Evolutionary conservation across 306 rosid genomes (phyloP).

Genomic region (Cucurbita moschata): DNA sequence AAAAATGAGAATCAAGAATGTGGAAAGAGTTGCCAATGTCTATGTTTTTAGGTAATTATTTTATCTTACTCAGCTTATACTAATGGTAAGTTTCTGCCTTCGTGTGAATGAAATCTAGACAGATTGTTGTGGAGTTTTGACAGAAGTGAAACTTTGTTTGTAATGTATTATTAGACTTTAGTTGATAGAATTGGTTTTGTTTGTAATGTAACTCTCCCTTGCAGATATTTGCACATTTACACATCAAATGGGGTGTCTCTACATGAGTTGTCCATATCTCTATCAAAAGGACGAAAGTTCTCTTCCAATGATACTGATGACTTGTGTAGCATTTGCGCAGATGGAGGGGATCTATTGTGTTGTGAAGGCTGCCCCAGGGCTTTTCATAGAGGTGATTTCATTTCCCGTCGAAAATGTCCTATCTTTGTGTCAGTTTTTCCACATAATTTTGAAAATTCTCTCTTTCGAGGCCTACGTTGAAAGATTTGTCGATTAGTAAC

Average conservation of each 20-base stretch:
- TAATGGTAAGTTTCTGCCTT: neutral
- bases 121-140: neutral
- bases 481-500: neutral
- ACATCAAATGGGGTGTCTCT: slow-evolving; percentile 87
- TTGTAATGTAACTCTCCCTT: slow-evolving; percentile 7
- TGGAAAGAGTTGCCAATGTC: no score
- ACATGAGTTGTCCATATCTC: slow-evolving; percentile 65
- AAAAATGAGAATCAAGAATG: neutral
- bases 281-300: slow-evolving; percentile 45
- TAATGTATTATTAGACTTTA: neutral
- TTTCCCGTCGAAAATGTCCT: neutral
- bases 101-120: neutral
- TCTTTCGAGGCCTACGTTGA: neutral
- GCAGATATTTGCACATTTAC: slow-evolving; percentile 83
- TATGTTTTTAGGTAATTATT: neutral
- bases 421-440: neutral
- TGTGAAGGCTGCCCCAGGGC: slow-evolving; percentile 94
- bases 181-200: neutral
- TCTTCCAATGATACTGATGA: slow-evolving; percentile 55
- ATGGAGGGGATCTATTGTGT: slow-evolving; percentile 77
- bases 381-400: slow-evolving; percentile 55
- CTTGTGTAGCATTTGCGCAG: slow-evolving; percentile 65
- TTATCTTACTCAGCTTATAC: neutral
- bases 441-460: neutral
- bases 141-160: neutral